Evolutionary conservation across 108 stramenopile species (phyloP).

Genomic region (Fragilariopsis cylindrus): DNA sequence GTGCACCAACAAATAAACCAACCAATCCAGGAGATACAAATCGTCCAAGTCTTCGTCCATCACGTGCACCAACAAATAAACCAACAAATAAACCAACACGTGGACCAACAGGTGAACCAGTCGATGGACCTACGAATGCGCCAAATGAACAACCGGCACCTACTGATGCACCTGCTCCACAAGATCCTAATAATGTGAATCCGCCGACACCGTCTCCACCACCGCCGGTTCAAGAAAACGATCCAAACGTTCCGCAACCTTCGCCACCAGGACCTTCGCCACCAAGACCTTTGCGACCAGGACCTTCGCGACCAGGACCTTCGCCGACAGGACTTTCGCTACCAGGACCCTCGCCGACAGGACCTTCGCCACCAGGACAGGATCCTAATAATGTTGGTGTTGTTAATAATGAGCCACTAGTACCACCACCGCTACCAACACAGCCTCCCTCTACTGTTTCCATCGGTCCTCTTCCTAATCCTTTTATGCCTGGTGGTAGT

Average conservation of each 20-base stretch:
- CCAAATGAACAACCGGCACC: too few relatives aligned
- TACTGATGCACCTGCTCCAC: too few relatives aligned
- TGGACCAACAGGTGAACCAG: neutral
- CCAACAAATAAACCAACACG: neutral
- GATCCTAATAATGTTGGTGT: too few relatives aligned
- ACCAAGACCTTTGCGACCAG: neutral
- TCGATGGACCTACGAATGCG: neutral
- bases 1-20: neutral
- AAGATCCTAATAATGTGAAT: too few relatives aligned
- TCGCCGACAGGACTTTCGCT: neutral
- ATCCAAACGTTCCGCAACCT: neutral
- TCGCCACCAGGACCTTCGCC: neutral
- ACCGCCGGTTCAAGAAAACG: too few relatives aligned
- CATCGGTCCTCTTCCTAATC: too few relatives aligned
- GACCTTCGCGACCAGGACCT: neutral
- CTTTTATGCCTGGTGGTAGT: too few relatives aligned
- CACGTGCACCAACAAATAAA: neutral
- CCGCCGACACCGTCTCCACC: too few relatives aligned
- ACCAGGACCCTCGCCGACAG: neutral
- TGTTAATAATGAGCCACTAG: too few relatives aligned
- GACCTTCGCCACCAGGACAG: neutral
- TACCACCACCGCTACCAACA: too few relatives aligned
- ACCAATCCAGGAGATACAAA: too few relatives aligned
- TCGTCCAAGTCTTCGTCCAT: neutral
- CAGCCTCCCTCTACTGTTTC: too few relatives aligned